Percentiles rank a stretch among this genome's conserved stretches.
Conservation (phyloP, 192 early-diverging fungal species). For the Entomortierella chlamydospora region DNA sequence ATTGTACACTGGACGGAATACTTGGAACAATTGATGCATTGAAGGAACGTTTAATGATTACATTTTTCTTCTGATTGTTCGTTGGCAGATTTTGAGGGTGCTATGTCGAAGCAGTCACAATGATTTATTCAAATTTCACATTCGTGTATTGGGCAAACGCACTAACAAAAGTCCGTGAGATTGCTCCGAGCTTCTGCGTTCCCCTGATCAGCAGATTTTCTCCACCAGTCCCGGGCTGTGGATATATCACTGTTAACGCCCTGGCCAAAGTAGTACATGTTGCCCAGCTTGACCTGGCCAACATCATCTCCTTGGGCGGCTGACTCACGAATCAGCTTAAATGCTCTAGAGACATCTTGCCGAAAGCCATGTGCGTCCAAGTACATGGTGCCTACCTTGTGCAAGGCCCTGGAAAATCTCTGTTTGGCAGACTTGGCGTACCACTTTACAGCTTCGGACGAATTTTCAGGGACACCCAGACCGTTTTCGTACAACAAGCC, state of each 20-base stretch:
- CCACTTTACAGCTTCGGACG: not conserved
- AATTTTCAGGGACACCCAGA: too few species aligned
- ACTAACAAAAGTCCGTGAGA: too few species aligned
- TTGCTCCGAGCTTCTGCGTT: not conserved
- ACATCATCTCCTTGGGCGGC: not conserved
- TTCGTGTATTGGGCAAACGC: too few species aligned
- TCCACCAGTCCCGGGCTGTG: not conserved
- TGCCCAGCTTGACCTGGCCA: not conserved
- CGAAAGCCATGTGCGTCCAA: not conserved
- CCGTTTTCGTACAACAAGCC: not conserved
- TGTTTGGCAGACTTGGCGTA: not conserved
- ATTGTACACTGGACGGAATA: too few species aligned
- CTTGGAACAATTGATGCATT: too few species aligned
- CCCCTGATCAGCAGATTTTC: not conserved
- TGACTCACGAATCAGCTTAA: too few species aligned
- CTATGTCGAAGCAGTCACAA: too few species aligned
- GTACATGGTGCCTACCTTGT: not conserved
- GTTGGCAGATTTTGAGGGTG: too few species aligned
- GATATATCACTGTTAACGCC: not conserved
- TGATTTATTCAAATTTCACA: too few species aligned
- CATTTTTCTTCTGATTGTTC: too few species aligned
- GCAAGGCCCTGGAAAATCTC: not conserved
- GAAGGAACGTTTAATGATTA: too few species aligned
- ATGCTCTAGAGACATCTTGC: too few species aligned
- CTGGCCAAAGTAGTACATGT: not conserved